phyloP scores from a whole-genome alignment of 257 asterid species.

The Forsythia viridissima region DNA sequence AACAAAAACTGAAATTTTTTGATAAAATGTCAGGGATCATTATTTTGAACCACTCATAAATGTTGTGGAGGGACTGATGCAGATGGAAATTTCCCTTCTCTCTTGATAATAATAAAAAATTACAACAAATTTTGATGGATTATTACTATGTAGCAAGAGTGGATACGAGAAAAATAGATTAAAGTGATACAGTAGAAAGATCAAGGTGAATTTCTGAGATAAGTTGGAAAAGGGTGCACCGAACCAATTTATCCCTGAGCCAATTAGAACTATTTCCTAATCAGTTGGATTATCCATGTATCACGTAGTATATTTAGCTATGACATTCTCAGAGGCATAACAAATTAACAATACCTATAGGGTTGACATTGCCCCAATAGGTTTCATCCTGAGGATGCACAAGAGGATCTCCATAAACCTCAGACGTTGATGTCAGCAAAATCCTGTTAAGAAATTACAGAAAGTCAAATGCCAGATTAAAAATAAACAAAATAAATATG shows the following conservation, averaged over 20 bases:
- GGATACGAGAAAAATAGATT: background rate
- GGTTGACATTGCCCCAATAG: slow-evolving; percentile 98
- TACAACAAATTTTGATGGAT: background rate
- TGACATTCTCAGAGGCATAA: background rate
- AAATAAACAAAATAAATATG: background rate
- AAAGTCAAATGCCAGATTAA: slow-evolving; percentile 11
- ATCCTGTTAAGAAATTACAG: slow-evolving; percentile 47
- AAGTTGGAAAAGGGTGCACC: background rate
- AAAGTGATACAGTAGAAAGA: background rate
- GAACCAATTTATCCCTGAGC: background rate
- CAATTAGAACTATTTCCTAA: background rate
- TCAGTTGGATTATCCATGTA: background rate
- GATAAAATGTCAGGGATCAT: background rate
- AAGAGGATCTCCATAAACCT: slow-evolving; percentile 97
- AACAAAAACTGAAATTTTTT: background rate
- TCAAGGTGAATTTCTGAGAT: background rate
- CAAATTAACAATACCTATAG: slow-evolving; percentile 85
- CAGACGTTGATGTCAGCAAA: slow-evolving; percentile 89
- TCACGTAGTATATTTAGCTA: background rate
- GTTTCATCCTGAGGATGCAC: slow-evolving; percentile 89
- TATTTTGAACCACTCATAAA: background rate
- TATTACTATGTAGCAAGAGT: background rate
- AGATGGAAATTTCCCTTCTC: background rate
- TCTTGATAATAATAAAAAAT: background rate
- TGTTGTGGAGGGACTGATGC: background rate